Conservation (phyloP, 176 grass and related monocot species). For the Areca catechu region DNA sequence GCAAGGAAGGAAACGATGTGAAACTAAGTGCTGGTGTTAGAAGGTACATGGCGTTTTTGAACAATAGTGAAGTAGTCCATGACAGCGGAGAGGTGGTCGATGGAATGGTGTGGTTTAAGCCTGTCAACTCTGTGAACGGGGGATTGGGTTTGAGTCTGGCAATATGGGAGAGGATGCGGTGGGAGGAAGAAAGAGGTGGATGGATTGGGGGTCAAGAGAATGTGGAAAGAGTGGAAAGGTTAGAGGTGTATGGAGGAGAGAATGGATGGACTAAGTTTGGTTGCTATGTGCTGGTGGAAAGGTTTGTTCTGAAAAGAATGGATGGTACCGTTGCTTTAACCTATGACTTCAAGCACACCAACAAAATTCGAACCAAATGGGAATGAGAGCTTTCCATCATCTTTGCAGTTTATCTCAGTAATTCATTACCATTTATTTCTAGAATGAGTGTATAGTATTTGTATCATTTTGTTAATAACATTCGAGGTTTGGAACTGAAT, state of each 20-base stretch:
- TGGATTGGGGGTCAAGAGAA: constrained; percentile 34
- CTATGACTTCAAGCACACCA: constrained; percentile 40
- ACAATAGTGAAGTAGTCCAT: constrained; percentile 3
- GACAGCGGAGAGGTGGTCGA: constrained; percentile 13
- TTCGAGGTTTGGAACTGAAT: too few species aligned
- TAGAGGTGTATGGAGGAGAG: constrained; percentile 8
- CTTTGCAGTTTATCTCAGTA: too few species aligned
- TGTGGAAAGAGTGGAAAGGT: constrained; percentile 16
- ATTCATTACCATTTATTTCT: too few species aligned
- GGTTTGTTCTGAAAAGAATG: constrained; percentile 44
- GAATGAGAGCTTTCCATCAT: background rate
- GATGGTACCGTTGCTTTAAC: constrained; percentile 35
- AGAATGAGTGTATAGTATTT: too few species aligned
- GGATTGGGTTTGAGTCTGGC: constrained; percentile 26
- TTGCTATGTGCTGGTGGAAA: constrained; percentile 49
- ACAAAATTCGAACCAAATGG: constrained; percentile 22
- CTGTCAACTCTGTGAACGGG: constrained; percentile 3
- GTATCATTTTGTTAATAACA: too few species aligned
- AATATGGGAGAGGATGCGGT: constrained; percentile 55
- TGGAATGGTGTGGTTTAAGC: constrained; percentile 49
- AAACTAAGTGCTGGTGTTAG: background rate
- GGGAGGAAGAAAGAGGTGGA: constrained; percentile 43
- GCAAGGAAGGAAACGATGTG: background rate
- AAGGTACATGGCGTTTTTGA: constrained; percentile 23
- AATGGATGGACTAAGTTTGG: constrained; percentile 7